Conservation (phyloP, 2,329 filamentous ascomycete species). For the Pleoardoris graminearum region DNA sequence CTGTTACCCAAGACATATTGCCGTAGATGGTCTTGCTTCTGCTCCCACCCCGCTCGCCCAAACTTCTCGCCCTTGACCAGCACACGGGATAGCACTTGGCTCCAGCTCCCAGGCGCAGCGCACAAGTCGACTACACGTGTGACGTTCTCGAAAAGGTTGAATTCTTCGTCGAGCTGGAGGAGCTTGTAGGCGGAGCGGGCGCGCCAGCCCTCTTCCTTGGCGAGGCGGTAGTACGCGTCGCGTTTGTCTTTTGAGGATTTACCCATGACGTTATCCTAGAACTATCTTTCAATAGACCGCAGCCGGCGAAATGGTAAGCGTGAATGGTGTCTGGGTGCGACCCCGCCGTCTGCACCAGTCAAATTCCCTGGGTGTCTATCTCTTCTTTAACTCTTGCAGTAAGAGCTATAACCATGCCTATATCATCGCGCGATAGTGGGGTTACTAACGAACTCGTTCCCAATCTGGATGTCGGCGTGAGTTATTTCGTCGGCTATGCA, state of each 20-base stretch:
- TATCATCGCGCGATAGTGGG: neutral
- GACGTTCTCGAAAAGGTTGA: slow-evolving; percentile 88
- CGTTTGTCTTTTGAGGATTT: slow-evolving; percentile 99
- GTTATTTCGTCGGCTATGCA: slow-evolving; percentile 1
- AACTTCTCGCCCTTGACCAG: slow-evolving; percentile 93
- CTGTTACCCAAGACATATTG: slow-evolving; percentile 58
- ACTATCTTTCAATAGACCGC: neutral
- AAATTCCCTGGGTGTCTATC: too few relatives aligned
- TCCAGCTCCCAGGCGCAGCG: slow-evolving; percentile 95
- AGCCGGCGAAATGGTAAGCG: too few relatives aligned
- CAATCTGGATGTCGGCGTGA: neutral
- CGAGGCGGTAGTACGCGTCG: slow-evolving; percentile 95
- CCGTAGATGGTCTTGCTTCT: slow-evolving; percentile 72
- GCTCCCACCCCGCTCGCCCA: slow-evolving; percentile 82
- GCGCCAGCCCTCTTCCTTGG: slow-evolving; percentile 98
- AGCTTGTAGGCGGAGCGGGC: slow-evolving; percentile 96
- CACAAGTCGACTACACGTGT: slow-evolving; percentile 94
- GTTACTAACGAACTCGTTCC: neutral
- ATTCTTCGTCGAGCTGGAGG: slow-evolving; percentile 93
- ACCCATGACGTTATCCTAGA: slow-evolving; percentile 63
- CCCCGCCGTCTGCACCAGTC: too few relatives aligned
- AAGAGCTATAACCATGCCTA: too few relatives aligned
- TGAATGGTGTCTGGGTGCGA: too few relatives aligned
- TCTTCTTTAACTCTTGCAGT: too few relatives aligned
- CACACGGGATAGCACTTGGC: slow-evolving; percentile 90